Base-by-base conservation (phyloP, 306 rosid species). In the Glycine soja region DNA sequence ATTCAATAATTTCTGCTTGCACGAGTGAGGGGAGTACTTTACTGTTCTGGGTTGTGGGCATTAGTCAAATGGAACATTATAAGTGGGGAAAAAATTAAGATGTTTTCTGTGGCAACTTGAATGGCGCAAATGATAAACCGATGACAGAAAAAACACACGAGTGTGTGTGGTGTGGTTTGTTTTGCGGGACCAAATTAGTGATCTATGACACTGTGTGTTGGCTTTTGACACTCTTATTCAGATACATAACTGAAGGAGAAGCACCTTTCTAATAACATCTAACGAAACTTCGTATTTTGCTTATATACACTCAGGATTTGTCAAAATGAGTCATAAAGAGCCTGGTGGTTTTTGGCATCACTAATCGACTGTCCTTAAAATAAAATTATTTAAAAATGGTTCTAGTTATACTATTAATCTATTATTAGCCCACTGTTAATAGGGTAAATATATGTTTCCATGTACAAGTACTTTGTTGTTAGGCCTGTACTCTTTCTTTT, bases 281-380 rank as follows among this genome's bases (percentile, higher is more conserved):
- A 30, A 71, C 10, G 76, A 71, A 71, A n/a, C 47, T 51, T 71
- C 76, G 47, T 32, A 9, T 32, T 32, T 32, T 71, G 76, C 51
- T 32, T 24, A 51, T 7, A 50, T 32, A 6, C 50, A 50, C 12
- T 71, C 59, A 15, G 8, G 4, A 42, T 67, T 43, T 8, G 73
- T 43, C 54, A 43, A 66, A 66, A 66, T 40, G 52, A 40, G 2
- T 15, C 72, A 15, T 1, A 42, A 8, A 14, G 1, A 66, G 51
- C 11, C 7, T 0, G 7, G 8, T 67, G 12, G n/a, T 3, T 15
- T 9, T 43, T 8, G 3, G 4, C 70, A 4, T 65, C 6, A n/a
- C 11, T 40, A n/a, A n/a, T 66, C 6, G 10, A 34, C 19, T 30
- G 2, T 36, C 70, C 47, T 32, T 30, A 62, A 62, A 4, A 11